Base-by-base conservation (phyloP, 225 moss, liverwort and hornwort species). In the Sphagnum tenellum region DNA sequence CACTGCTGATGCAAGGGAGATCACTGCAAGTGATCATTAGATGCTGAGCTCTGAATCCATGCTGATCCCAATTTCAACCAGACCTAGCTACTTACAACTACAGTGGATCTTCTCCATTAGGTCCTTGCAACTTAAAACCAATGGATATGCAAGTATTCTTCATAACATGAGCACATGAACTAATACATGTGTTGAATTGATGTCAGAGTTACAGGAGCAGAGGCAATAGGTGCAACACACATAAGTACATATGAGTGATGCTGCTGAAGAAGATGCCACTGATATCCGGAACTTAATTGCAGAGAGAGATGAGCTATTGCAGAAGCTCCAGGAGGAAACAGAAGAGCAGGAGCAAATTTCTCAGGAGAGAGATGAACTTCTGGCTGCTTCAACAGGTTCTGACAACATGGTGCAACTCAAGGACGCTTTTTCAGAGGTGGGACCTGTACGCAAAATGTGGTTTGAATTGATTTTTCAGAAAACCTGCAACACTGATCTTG, bases 251-350 rank as follows among this genome's bases (percentile, higher is more conserved):
- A 70, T 76, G 80, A 80, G 62, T 49, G 61, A 48, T 14, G 56
- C 12, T 55, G 56, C 57, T 3, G 48, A 45, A 7, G 69, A 75
- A 63, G 73, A 73, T 68, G 59, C 46, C 55, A 46, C 55, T 56
- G 46, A 53, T 53, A 12, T 60, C 14, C 65, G 65, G 51, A 76
- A 65, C 47, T 64, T 76, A 45, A 51, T 73, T 0, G 70, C 62
- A 50, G 73, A 80, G 49, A 52, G 76, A 70, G 76, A 80, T 8
- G 73, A 73, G 53, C 65, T 76, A 5, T 65, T 73, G 29, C 73
- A 76, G 5, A 80, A 68, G 65, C 29, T 80, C 8, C 45, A 69
- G 45, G 44, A 61, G 49, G 69, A 69, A 61, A 7, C 60, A 44
- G 46, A 29, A 6, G 69, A 60, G 51, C 29, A 50, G 53, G 61